Percentiles rank a stretch among this genome's conserved stretches.
phyloP scores from a whole-genome alignment of 441 rosid species.

The Metrosideros polymorpha region DNA sequence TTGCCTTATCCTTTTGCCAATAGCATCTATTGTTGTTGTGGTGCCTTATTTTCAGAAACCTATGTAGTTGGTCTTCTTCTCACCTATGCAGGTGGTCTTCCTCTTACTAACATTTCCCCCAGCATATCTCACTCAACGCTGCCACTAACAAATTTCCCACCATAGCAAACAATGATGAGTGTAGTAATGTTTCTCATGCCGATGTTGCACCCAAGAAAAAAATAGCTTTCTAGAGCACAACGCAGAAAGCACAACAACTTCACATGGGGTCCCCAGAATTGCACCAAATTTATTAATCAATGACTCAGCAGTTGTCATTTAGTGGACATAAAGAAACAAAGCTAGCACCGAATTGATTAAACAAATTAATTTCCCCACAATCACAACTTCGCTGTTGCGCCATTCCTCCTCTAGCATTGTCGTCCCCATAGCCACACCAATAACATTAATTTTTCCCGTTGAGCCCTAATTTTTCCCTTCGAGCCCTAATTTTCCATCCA shows the following conservation, averaged over 20 bases:
- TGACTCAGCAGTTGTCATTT: neutral
- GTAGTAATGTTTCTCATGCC: too few relatives aligned
- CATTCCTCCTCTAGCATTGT: neutral
- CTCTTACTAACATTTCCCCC: too few relatives aligned
- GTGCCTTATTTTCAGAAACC: too few relatives aligned
- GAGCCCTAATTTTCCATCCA: neutral
- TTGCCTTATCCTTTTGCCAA: too few relatives aligned
- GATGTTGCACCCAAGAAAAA: too few relatives aligned
- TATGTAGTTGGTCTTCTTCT: too few relatives aligned
- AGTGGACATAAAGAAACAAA: neutral
- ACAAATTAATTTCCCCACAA: neutral
- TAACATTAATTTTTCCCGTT: neutral
- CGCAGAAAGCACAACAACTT: neutral
- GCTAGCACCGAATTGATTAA: neutral
- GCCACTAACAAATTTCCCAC: too few relatives aligned
- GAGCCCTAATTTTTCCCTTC: neutral
- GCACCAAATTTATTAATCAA: neutral
- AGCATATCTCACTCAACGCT: too few relatives aligned
- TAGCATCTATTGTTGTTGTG: too few relatives aligned
- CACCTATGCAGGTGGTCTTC: too few relatives aligned
- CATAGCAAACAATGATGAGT: too few relatives aligned
- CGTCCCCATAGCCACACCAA: neutral
- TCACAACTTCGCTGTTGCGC: neutral
- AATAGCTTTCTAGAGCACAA: neutral
- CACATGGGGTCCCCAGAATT: neutral